phyloP scores from a whole-genome alignment of 139 green algal genomes.

The Yamagishiella unicocca region DNA sequence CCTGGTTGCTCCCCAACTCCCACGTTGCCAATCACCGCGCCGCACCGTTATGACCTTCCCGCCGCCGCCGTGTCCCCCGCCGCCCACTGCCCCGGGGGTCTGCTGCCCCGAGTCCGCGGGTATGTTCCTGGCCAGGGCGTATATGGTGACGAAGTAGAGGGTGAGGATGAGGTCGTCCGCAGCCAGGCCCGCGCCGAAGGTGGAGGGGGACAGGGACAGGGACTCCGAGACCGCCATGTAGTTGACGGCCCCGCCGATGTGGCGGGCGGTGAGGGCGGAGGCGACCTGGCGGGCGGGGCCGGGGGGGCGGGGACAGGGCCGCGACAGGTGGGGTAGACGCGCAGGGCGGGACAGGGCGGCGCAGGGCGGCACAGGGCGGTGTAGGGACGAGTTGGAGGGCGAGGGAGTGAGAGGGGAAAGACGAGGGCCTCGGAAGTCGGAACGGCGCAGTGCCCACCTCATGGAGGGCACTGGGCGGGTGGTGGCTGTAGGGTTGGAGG shows the following conservation, averaged over 20 bases:
- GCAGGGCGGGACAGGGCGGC: no score
- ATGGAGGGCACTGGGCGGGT: no score
- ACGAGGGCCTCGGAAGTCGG: no score
- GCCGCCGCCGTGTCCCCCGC: conserved; percentile 3
- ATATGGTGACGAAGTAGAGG: conserved; percentile 88
- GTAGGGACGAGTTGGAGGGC: no score
- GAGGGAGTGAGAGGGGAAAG: no score
- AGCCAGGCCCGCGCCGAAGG: conserved; percentile 85
- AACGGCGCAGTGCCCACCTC: no score
- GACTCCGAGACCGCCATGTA: conserved; percentile 89
- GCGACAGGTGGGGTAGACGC: no score
- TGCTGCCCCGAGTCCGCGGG: conserved; percentile 59
- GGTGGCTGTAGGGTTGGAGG: no score
- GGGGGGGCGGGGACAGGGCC: background rate
- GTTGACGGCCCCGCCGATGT: conserved; percentile 95
- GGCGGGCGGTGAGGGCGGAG: conserved; percentile 83
- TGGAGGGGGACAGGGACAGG: conserved; percentile 65
- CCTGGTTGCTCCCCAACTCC: no score
- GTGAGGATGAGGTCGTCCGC: conserved; percentile 93
- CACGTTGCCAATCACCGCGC: no score
- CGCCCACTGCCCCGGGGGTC: conserved; percentile 27
- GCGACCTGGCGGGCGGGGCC: conserved; percentile 78
- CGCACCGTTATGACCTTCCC: conserved; percentile 18
- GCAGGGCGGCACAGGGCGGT: no score
- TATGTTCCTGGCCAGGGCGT: conserved; percentile 73